phyloP scores from a whole-genome alignment of 495 filamentous ascomycete genomes.

The Cercophora newfieldiana region DNA sequence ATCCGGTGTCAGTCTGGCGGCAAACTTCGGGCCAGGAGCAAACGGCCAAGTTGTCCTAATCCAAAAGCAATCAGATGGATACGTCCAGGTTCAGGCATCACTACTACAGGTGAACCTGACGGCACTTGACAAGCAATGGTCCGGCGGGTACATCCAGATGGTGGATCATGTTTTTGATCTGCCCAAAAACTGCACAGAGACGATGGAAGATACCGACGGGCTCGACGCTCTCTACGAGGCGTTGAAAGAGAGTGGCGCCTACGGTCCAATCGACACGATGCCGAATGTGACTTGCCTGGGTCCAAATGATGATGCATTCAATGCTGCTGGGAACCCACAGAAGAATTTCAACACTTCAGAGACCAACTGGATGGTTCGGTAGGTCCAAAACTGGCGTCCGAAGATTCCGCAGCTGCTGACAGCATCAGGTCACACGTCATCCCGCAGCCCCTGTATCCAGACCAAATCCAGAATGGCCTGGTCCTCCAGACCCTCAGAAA shows the following conservation, averaged over 20 bases:
- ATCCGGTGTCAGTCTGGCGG: slow-evolving; percentile 8
- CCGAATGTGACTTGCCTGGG: slow-evolving; percentile 37
- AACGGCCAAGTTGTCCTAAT: slow-evolving; percentile 19
- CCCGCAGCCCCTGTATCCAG: slow-evolving; percentile 27
- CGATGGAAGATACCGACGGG: slow-evolving; percentile 17
- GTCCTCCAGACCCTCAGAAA: slow-evolving; percentile 17
- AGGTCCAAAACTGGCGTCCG: too few relatives aligned
- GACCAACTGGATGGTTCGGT: slow-evolving; percentile 22
- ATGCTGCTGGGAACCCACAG: slow-evolving; percentile 29
- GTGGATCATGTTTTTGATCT: slow-evolving; percentile 29
- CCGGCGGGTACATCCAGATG: slow-evolving; percentile 18
- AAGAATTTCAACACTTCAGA: slow-evolving; percentile 18
- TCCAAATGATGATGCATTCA: slow-evolving; percentile 33
- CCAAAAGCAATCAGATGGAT: slow-evolving; percentile 3
- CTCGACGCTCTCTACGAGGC: slow-evolving; percentile 28
- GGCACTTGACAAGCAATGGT: slow-evolving; percentile 14
- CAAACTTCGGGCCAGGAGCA: slow-evolving; percentile 7
- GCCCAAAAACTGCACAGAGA: slow-evolving; percentile 27
- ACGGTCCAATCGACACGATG: slow-evolving; percentile 23
- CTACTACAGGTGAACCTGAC: slow-evolving; percentile 3
- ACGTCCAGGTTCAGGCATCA: background rate
- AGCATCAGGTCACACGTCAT: slow-evolving; percentile 29
- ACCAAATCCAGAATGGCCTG: slow-evolving; percentile 28
- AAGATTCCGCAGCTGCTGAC: background rate
- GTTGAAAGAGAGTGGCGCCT: slow-evolving; percentile 25